A percentile compares a stretch with the other conserved stretches of the same genome.
Conservation (phyloP, 495 filamentous ascomycete genomes). For the Margaritispora aquatica region DNA sequence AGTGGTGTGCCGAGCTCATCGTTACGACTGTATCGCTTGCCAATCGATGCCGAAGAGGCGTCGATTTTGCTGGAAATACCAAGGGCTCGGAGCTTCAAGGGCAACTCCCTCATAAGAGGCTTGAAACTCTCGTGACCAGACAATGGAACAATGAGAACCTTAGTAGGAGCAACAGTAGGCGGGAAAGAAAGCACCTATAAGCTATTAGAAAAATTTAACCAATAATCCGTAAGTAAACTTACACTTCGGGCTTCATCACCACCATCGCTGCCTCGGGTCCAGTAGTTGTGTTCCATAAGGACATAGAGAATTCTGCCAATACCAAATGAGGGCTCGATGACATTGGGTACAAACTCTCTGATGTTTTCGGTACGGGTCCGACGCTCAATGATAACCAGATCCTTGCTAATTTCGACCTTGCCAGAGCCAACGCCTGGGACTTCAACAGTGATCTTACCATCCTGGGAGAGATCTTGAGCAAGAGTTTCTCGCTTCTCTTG, state of each 20-base stretch:
- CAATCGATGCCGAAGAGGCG: constrained; percentile 61
- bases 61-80: constrained; percentile 63
- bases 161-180: constrained; percentile 64
- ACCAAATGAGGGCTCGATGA: constrained; percentile 68
- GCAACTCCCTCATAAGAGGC: constrained; percentile 48
- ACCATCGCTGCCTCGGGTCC: constrained; percentile 57
- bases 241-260: constrained; percentile 64
- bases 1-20: constrained; percentile 70
- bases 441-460: constrained; percentile 49
- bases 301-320: constrained; percentile 63
- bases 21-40: constrained; percentile 68
- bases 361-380: constrained; percentile 47
- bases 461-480: constrained; percentile 38
- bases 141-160: constrained; percentile 69
- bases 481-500: constrained; percentile 51
- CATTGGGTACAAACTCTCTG: constrained; percentile 60
- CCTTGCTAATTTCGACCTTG: constrained; percentile 50
- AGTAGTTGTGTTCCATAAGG: constrained; percentile 59
- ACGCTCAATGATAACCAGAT: constrained; percentile 50
- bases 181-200: constrained; percentile 66
- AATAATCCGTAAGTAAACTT: constrained; percentile 26
- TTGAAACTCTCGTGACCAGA: constrained; percentile 55
- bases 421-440: constrained; percentile 47
- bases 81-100: constrained; percentile 49
- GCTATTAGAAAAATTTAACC: constrained; percentile 14